These are phyloP conservation scores for Irpex rosettiformis DNA, from an alignment of 1,284 basidiomycete species.

Conservation along the genomic window DNA sequence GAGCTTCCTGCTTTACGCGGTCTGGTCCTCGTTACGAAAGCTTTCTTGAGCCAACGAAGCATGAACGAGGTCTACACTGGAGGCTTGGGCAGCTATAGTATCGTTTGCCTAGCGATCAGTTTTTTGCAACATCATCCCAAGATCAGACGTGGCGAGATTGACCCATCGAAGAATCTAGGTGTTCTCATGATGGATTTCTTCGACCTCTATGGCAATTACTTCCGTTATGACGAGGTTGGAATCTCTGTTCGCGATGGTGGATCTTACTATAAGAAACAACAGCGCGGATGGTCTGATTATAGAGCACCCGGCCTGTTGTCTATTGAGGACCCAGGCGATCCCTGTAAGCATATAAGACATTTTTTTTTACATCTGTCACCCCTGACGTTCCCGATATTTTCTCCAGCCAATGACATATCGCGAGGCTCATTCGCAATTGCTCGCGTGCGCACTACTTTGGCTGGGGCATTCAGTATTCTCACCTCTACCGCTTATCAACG, in stretches of 20 bases:
- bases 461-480: constrained; percentile 85
- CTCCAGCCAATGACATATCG: constrained; percentile 88
- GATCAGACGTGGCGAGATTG: constrained; percentile 84
- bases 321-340: constrained; percentile 95
- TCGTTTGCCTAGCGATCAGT: constrained; percentile 90
- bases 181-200: constrained; percentile 95
- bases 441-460: constrained; percentile 79
- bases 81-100: constrained; percentile 91
- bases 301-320: constrained; percentile 64
- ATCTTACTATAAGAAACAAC: constrained; percentile 77
- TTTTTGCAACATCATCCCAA: constrained; percentile 98
- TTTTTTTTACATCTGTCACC: constrained; percentile 1
- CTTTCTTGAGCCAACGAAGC: constrained; percentile 83
- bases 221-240: constrained; percentile 90
- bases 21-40: constrained; percentile 86
- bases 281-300: constrained; percentile 76
- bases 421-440: constrained; percentile 83
- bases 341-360: constrained; percentile 49
- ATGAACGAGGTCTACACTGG: constrained; percentile 99
- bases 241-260: constrained; percentile 87
- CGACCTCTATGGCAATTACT: constrained; percentile 90
- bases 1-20: constrained; percentile 75
- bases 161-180: constrained; percentile 85
- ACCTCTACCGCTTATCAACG: constrained; percentile 62
- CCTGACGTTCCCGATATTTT: constrained; percentile 3